These are phyloP conservation scores for Crithidia expoeki DNA, from an alignment of 208 protist species.

Conservation along the genomic window DNA sequence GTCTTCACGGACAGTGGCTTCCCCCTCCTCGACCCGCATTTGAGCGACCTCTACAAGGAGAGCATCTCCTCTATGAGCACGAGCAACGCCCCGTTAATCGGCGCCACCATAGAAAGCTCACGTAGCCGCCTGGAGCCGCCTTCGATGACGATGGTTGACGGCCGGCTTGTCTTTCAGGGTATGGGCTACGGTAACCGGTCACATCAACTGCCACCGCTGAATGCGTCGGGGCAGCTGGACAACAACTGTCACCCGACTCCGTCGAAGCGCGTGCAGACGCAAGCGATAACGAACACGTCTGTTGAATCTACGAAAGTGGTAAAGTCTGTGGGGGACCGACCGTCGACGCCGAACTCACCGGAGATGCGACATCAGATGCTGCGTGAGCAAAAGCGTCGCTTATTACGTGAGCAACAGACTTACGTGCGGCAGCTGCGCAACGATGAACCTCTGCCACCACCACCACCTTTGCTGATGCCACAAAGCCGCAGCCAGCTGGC, in stretches of 20 bases:
- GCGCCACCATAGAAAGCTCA: slow-evolving; percentile 5
- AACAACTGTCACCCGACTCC: no score
- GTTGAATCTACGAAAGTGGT: background rate
- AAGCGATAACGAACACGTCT: background rate
- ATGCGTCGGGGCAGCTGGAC: no score
- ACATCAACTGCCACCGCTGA: background rate
- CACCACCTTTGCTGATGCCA: slow-evolving; percentile 1
- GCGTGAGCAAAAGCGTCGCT: slow-evolving; percentile 6
- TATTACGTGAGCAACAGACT: slow-evolving; percentile 2
- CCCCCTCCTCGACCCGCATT: background rate
- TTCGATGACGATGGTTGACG: background rate
- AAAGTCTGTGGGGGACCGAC: background rate
- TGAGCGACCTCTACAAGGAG: slow-evolving; percentile 13
- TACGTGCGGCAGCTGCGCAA: slow-evolving; percentile 15
- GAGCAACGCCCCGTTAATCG: background rate
- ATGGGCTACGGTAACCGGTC: slow-evolving; percentile 2
- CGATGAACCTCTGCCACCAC: background rate
- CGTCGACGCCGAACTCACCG: background rate
- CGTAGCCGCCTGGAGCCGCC: background rate
- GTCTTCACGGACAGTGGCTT: slow-evolving; percentile 15
- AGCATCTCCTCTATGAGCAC: background rate
- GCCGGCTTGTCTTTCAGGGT: background rate
- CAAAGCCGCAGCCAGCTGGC: background rate
- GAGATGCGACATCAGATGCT: slow-evolving; percentile 2
- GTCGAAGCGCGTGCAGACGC: background rate